phyloP scores from a whole-genome alignment of 2,329 filamentous ascomycete species.

The Karstenula rhodostoma region DNA sequence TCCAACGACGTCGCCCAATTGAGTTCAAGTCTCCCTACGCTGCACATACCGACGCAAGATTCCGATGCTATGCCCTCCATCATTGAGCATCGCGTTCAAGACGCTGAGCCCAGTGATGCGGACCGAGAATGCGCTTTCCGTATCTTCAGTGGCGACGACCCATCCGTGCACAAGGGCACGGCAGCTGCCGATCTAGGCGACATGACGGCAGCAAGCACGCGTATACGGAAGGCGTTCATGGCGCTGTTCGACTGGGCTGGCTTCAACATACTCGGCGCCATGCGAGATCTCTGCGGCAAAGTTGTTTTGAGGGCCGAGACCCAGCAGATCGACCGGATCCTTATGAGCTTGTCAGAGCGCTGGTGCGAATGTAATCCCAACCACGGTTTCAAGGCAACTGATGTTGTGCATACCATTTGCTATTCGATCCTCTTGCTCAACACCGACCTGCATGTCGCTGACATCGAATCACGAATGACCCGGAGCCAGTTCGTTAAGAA shows the following conservation, averaged over 20 bases:
- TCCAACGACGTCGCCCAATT: conserved; percentile 57
- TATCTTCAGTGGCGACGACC: conserved; percentile 85
- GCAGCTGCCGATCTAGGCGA: conserved; percentile 92
- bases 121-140: conserved; percentile 80
- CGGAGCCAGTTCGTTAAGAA: conserved; percentile 94
- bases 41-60: conserved; percentile 59
- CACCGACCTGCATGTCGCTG: conserved; percentile 92
- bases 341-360: conserved; percentile 85
- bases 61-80: conserved; percentile 47
- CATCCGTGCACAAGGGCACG: conserved; percentile 78
- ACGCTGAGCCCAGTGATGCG: conserved; percentile 63
- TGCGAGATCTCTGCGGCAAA: conserved; percentile 82
- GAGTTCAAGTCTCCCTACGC: conserved; percentile 58
- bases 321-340: conserved; percentile 93
- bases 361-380: conserved; percentile 95
- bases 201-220: conserved; percentile 60
- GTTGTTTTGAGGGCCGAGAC: conserved; percentile 89
- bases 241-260: conserved; percentile 86
- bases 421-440: conserved; percentile 96
- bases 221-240: conserved; percentile 82
- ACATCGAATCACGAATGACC: conserved; percentile 97
- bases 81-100: conserved; percentile 41
- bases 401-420: conserved; percentile 96
- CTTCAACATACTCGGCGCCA: conserved; percentile 78
- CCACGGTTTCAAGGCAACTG: conserved; percentile 89